These are phyloP conservation scores for Quercus tomentella DNA, from an alignment of 331 rosid species.

Conservation along the genomic window DNA sequence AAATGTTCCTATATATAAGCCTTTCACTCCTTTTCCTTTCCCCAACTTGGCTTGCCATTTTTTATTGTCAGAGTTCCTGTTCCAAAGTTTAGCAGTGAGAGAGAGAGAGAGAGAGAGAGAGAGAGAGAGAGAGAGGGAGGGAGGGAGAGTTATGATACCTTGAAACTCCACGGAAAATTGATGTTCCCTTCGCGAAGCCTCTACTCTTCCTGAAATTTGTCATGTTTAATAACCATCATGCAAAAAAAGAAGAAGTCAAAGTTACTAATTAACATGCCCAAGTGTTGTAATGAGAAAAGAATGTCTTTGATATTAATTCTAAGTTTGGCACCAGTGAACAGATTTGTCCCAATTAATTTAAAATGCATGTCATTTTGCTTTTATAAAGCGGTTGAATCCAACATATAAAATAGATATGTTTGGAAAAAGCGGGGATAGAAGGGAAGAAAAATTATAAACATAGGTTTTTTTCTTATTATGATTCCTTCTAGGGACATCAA, in stretches of 20 bases:
- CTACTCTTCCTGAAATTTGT: slow-evolving; percentile 17
- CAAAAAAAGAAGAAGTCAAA: neutral
- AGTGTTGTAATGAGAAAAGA: too few species aligned
- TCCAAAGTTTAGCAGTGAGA: neutral
- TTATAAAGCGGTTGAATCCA: too few species aligned
- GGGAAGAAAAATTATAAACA: too few species aligned
- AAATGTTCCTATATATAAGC: slow-evolving; percentile 30
- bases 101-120: neutral
- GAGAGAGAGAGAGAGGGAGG: neutral
- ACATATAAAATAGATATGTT: too few species aligned
- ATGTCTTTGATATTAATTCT: too few species aligned
- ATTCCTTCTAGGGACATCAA: too few species aligned
- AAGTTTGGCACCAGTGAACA: too few species aligned
- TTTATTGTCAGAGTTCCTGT: neutral
- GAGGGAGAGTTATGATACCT: slow-evolving; percentile 2
- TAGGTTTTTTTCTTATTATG: too few species aligned
- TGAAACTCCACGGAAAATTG: slow-evolving; percentile 31
- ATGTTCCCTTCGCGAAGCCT: slow-evolving; percentile 17
- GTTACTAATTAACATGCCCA: neutral
- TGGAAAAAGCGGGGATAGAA: too few species aligned
- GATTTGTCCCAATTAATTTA: too few species aligned
- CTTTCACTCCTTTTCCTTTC: slow-evolving; percentile 15
- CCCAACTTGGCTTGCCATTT: slow-evolving; percentile 36
- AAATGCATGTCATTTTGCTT: too few species aligned
- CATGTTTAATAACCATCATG: neutral